Evolutionary conservation across 2,329 filamentous ascomycete genomes (phyloP).

Genomic region (Clonostachys byssicola): DNA sequence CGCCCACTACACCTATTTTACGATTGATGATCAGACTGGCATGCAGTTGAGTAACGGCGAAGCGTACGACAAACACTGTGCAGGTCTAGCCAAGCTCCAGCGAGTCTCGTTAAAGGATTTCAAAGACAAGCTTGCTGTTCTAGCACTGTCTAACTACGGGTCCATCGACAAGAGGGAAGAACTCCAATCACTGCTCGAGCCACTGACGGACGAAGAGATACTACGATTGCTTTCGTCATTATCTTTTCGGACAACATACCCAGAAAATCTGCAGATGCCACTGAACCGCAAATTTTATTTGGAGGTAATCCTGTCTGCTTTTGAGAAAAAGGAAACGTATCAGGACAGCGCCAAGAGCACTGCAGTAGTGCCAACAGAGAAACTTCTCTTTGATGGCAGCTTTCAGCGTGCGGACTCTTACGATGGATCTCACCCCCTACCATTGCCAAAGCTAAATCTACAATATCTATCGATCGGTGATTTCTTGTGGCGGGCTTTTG

Average conservation of each 20-base stretch:
- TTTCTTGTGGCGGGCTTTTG: conserved; percentile 92
- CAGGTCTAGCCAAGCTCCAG: conserved; percentile 73
- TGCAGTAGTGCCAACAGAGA: conserved; percentile 79
- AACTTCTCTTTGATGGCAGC: conserved; percentile 71
- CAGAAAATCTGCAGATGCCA: conserved; percentile 60
- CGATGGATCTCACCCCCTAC: conserved; percentile 80
- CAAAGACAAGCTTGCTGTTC: conserved; percentile 83
- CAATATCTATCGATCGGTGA: conserved; percentile 95
- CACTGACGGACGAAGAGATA: conserved; percentile 72
- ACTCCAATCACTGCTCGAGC: conserved; percentile 68
- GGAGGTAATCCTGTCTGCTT: conserved; percentile 70
- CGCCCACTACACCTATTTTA: conserved; percentile 81
- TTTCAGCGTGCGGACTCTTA: conserved; percentile 81
- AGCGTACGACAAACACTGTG: conserved; percentile 77
- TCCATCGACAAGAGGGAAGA: conserved; percentile 79
- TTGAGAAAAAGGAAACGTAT: conserved; percentile 77
- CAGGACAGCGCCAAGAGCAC: conserved; percentile 72
- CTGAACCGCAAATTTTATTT: conserved; percentile 60
- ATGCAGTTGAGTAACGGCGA: conserved; percentile 67
- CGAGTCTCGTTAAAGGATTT: conserved; percentile 75
- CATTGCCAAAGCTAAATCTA: conserved; percentile 89
- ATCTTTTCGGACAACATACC: conserved; percentile 79
- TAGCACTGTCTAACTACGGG: conserved; percentile 89
- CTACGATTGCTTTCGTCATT: conserved; percentile 64
- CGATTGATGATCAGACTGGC: conserved; percentile 87